phyloP scores from a whole-genome alignment of 2,329 filamentous ascomycete genomes.

The Aspergillus sp. region DNA sequence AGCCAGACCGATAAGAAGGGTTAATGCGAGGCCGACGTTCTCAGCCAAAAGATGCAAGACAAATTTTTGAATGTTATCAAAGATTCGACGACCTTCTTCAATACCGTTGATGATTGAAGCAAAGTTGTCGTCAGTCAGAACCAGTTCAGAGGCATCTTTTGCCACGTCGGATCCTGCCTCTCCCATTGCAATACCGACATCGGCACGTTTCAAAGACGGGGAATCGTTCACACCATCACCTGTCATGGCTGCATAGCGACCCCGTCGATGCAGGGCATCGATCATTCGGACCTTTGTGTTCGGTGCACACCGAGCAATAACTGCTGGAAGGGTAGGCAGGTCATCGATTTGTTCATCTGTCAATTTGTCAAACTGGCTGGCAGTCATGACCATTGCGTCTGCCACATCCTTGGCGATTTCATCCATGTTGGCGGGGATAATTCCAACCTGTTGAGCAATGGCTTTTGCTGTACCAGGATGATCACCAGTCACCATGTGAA shows the following conservation, averaged over 20 bases:
- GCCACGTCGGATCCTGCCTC: constrained; percentile 76
- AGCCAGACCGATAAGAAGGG: constrained; percentile 72
- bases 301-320: constrained; percentile 56
- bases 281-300: constrained; percentile 82
- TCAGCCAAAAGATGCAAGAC: constrained; percentile 73
- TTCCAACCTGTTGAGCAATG: constrained; percentile 74
- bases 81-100: constrained; percentile 78
- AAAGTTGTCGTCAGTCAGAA: constrained; percentile 78
- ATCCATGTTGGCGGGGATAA: constrained; percentile 61
- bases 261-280: constrained; percentile 53
- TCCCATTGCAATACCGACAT: constrained; percentile 88
- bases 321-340: constrained; percentile 51
- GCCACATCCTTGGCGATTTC: constrained; percentile 59
- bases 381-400: constrained; percentile 68
- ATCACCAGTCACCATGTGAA: constrained; percentile 83
- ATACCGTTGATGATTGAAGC: constrained; percentile 80
- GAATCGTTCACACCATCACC: constrained; percentile 87
- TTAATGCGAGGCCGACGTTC: constrained; percentile 79
- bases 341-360: constrained; percentile 67
- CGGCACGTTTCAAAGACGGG: constrained; percentile 72
- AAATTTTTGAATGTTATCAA: constrained; percentile 87
- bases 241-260: constrained; percentile 78
- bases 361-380: constrained; percentile 72
- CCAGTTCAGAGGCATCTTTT: constrained; percentile 62
- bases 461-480: constrained; percentile 73